A percentile compares a stretch with the other conserved stretches of the same genome.
phyloP scores from a whole-genome alignment of 1,284 basidiomycete genomes.

The Puccinia hordei region DNA sequence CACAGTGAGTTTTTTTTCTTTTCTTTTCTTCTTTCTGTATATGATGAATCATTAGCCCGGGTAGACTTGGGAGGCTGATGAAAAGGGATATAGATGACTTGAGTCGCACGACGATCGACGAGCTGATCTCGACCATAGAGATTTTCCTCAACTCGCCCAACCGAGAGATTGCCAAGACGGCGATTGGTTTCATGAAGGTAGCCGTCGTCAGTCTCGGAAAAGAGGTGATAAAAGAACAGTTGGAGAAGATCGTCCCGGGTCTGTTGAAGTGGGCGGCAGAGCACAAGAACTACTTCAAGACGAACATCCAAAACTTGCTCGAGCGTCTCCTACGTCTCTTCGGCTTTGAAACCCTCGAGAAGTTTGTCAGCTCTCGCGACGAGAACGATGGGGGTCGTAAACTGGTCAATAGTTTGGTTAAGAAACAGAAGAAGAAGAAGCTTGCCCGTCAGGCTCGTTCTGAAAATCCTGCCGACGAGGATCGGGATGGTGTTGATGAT shows the following conservation, averaged over 20 bases:
- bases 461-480: conserved; percentile 63
- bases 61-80: too few species aligned
- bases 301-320: conserved; percentile 93
- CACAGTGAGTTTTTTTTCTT: conserved; percentile 66
- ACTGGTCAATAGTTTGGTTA: conserved; percentile 85
- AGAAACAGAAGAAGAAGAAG: conserved; percentile 74
- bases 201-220: conserved; percentile 79
- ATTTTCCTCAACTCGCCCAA: conserved; percentile 91
- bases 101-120: conserved; percentile 64
- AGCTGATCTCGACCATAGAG: conserved; percentile 81
- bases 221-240: conserved; percentile 72
- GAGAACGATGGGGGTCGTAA: conserved; percentile 63
- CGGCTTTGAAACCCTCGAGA: conserved; percentile 76
- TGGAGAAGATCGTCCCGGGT: conserved; percentile 77
- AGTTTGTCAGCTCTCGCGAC: conserved; percentile 63
- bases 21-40: too few species aligned
- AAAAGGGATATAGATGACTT: conserved; percentile 65
- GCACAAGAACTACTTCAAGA: conserved; percentile 98
- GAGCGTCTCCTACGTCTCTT: conserved; percentile 92
- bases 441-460: conserved; percentile 31
- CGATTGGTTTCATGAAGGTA: conserved; percentile 93
- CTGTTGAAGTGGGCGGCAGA: conserved; percentile 91
- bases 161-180: conserved; percentile 95
- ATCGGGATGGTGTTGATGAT: conserved; percentile 64
- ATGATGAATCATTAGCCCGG: conserved; percentile 47